Conservation (phyloP, 768 basidiomycete genomes). For the Auricularia heimuer region DNA sequence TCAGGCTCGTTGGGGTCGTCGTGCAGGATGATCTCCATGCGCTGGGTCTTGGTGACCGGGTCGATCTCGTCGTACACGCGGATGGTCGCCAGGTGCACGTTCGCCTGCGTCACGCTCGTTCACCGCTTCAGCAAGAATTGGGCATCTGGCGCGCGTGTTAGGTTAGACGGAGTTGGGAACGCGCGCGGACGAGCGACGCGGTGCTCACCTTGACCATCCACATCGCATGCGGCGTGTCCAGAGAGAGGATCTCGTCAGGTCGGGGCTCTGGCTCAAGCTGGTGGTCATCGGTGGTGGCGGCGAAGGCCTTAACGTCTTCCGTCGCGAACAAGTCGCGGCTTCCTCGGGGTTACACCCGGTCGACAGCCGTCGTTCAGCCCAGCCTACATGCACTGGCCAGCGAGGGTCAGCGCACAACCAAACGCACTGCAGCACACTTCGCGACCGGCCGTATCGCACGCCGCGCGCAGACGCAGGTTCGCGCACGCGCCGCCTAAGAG, state of each 20-base stretch:
- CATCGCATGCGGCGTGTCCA: slow-evolving; percentile 65
- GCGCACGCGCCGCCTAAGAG: no score
- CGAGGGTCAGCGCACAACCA: no score
- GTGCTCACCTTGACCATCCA: slow-evolving; percentile 72
- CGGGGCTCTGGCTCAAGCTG: slow-evolving; percentile 48
- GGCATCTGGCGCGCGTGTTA: slow-evolving; percentile 49
- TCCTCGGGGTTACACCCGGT: no score
- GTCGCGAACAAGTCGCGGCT: no score
- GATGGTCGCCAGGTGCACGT: slow-evolving; percentile 73
- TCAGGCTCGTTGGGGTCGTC: slow-evolving; percentile 32
- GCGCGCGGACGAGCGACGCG: no score
- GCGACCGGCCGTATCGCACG: no score
- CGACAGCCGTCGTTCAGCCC: no score
- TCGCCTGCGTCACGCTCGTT: slow-evolving; percentile 64
- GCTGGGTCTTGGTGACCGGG: slow-evolving; percentile 35
- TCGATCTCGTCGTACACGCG: slow-evolving; percentile 56
- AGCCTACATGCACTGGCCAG: no score
- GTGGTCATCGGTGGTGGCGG: background rate
- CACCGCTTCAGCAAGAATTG: slow-evolving; percentile 80
- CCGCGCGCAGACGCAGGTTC: no score
- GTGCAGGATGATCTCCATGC: slow-evolving; percentile 55
- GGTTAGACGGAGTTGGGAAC: no score
- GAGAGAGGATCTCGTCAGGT: slow-evolving; percentile 71
- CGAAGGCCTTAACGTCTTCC: no score
- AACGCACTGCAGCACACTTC: no score